These are phyloP conservation scores for Stephania japonica DNA, from an alignment of 164 flowering plant species.

Conservation along the genomic window DNA sequence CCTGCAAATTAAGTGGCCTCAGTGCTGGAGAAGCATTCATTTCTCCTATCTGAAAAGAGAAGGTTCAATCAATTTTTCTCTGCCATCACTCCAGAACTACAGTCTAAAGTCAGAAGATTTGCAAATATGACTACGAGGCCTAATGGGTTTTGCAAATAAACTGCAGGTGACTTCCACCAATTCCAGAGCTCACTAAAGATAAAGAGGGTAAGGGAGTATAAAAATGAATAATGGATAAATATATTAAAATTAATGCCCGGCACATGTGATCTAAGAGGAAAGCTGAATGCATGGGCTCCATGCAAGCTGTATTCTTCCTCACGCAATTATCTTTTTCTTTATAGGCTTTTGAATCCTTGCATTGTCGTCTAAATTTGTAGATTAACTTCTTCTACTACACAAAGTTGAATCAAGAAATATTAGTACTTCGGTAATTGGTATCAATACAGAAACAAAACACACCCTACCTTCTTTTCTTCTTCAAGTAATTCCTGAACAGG, in stretches of 20 bases:
- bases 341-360: too few relatives aligned
- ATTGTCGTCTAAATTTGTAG: too few relatives aligned
- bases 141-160: neutral
- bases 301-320: neutral
- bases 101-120: neutral
- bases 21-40: constrained; percentile 27
- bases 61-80: neutral
- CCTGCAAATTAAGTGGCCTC: constrained; percentile 69
- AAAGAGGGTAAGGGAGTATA: neutral
- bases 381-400: too few relatives aligned
- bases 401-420: too few relatives aligned
- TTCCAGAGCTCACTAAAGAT: too few relatives aligned
- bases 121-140: neutral
- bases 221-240: neutral
- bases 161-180: neutral
- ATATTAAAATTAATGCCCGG: neutral
- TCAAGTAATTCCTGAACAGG: constrained; percentile 94
- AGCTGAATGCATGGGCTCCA: neutral
- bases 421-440: too few relatives aligned
- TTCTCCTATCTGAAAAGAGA: constrained; percentile 33
- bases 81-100: neutral
- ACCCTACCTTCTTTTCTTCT: constrained; percentile 52
- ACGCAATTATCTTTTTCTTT: neutral
- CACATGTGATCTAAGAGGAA: too few relatives aligned
- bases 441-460: neutral